Percentiles rank a stretch among this genome's conserved stretches.
phyloP scores from a whole-genome alignment of 768 basidiomycete species.

The Crassisporium funariophilum region DNA sequence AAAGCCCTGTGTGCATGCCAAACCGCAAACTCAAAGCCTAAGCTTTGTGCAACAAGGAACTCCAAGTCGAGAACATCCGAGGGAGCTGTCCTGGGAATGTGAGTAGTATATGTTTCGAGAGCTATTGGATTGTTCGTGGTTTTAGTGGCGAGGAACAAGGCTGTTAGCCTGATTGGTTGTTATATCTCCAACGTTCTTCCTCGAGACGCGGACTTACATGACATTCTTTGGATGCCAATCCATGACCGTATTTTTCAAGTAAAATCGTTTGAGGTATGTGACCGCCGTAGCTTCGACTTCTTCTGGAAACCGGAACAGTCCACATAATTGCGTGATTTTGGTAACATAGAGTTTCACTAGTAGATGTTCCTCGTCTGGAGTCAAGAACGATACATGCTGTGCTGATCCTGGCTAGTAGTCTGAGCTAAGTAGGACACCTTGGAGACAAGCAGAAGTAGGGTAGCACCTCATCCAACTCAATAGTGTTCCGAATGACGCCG shows the following conservation, averaged over 20 bases:
- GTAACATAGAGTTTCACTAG: constrained; percentile 88
- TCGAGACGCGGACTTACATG: constrained; percentile 61
- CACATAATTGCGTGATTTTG: constrained; percentile 85
- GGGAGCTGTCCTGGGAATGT: constrained; percentile 79
- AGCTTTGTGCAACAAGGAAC: constrained; percentile 92
- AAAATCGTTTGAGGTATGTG: constrained; percentile 94
- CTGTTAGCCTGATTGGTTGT: constrained; percentile 72
- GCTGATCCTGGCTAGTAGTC: constrained; percentile 70
- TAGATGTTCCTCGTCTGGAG: constrained; percentile 79
- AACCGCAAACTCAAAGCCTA: constrained; percentile 91
- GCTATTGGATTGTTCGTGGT: constrained; percentile 95
- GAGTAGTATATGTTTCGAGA: constrained; percentile 79
- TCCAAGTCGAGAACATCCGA: constrained; percentile 92
- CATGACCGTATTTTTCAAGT: constrained; percentile 97
- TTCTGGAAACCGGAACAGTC: constrained; percentile 85
- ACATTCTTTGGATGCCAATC: constrained; percentile 99
- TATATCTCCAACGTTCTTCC: neutral
- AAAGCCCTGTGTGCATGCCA: constrained; percentile 90
- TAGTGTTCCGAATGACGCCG: constrained; percentile 70
- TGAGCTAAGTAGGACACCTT: constrained; percentile 20
- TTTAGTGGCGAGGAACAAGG: constrained; percentile 93
- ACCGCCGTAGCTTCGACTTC: constrained; percentile 93
- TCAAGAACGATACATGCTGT: constrained; percentile 69
- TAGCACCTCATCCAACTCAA: constrained; percentile 78
- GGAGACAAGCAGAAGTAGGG: constrained; percentile 9